These are phyloP conservation scores for Candida schatavii DNA, from an alignment of 805 yeast species.

Conservation along the genomic window DNA sequence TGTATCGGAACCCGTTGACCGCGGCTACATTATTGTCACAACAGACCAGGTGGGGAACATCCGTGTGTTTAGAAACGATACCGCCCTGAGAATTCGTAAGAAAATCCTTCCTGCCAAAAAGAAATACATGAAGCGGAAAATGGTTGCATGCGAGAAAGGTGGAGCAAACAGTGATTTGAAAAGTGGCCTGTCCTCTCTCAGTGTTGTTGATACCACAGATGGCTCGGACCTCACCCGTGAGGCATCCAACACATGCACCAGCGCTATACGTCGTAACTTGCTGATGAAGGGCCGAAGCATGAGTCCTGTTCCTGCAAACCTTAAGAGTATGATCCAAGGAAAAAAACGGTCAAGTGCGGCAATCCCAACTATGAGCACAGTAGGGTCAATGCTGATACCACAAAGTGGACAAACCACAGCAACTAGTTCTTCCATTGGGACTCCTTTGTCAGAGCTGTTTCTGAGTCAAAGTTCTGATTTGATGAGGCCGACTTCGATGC, in stretches of 20 bases:
- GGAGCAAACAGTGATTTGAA: too few relatives aligned
- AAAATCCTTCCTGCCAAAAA: slow-evolving; percentile 6
- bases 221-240: too few relatives aligned
- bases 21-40: slow-evolving; percentile 62
- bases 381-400: too few relatives aligned
- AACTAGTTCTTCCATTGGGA: background rate
- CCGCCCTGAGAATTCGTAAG: slow-evolving; percentile 46
- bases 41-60: slow-evolving; percentile 74
- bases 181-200: too few relatives aligned
- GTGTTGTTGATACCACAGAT: too few relatives aligned
- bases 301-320: slow-evolving; percentile 7
- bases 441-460: background rate
- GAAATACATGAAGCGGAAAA: background rate
- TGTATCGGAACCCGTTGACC: slow-evolving; percentile 11
- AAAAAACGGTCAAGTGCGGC: background rate
- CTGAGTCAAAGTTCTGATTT: background rate
- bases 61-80: slow-evolving; percentile 77
- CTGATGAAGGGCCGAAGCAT: slow-evolving; percentile 5
- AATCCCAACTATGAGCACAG: too few relatives aligned
- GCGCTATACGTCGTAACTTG: background rate
- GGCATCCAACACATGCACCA: background rate
- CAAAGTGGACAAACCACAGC: too few relatives aligned
- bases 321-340: slow-evolving; percentile 6
- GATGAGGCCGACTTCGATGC: background rate
- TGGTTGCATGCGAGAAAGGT: too few relatives aligned